Evolutionary conservation across 345 rosid species (phyloP), one percentile per base, ranked within the genome.

Genomic region (Populus davidiana): DNA sequence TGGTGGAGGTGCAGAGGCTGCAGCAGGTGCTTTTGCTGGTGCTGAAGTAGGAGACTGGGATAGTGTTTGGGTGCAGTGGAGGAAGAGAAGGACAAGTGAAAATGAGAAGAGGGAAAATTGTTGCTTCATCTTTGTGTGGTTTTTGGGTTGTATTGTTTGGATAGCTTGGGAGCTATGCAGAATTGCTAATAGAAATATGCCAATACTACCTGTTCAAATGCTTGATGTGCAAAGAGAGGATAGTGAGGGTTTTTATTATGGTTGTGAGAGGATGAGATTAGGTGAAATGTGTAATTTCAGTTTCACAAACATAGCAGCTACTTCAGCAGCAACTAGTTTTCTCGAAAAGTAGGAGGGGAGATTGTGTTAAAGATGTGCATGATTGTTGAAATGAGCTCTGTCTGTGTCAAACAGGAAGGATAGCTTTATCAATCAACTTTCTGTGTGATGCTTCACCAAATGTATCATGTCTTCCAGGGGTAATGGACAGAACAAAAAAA

Each of bases 21-120:
- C 33, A 3, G 80, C 70, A 2, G 70, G 35, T 3, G 63, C 63
- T 56, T 56, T 56, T n/a, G 63, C 63, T 9, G 63, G 63, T 47
- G 81, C 23, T 71, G 72, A 43, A 16, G 61, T 8, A 2, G 81
- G 69, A 6, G 76, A 66, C 31, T 72, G 79, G 21, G 79, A 49
- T 38, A 67, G 39, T 0, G 36, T 75, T 38, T 54, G 59, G 7
- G 79, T 23, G 78, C 23, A 65, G 63, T 49, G 27, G 36, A 67
- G 79, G 20, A 69, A 69, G 67, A 76, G 73, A 18, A 68, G 25
- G 39, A 68, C 6, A 39, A 56, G n/a, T 5, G 43, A 76, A 41
- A 69, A 16, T 25, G 31, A 76, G 31, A 61, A 67, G 65, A 76
- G 21, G 0, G 2, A 67, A 68, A 56, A 0, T 18, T 54, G 73